Evolutionary conservation across 129 eudicot genomes (phyloP).

Genomic region (Tagetes erecta): DNA sequence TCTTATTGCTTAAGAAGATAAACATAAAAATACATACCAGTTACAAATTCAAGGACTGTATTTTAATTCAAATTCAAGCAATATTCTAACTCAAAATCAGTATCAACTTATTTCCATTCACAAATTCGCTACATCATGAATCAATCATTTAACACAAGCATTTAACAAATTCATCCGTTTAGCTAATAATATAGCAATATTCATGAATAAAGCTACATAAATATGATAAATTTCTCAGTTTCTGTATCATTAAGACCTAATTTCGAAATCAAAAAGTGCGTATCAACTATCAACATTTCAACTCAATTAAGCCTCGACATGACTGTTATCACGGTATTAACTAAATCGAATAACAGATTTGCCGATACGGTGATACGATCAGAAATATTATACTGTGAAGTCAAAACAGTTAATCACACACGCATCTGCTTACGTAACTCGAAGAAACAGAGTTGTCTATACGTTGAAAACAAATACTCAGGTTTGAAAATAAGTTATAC

Average conservation of each 20-base stretch:
- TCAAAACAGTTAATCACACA: not conserved
- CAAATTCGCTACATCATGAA: slow-evolving; percentile 6
- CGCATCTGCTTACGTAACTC: too few relatives aligned
- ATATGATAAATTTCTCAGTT: not conserved
- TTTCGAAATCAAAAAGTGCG: not conserved
- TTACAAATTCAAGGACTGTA: not conserved
- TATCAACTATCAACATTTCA: slow-evolving; percentile 18
- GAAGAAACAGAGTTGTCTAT: too few relatives aligned
- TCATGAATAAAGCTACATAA: not conserved
- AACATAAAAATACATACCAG: not conserved
- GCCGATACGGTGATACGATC: not conserved
- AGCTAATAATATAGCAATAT: slow-evolving; percentile 6
- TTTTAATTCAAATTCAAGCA: not conserved
- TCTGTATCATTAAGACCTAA: not conserved
- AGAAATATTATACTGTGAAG: not conserved
- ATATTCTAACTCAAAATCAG: not conserved
- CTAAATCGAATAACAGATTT: not conserved
- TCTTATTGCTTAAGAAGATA: not conserved
- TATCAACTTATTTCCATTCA: not conserved
- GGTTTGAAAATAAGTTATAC: not conserved
- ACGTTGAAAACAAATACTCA: too few relatives aligned
- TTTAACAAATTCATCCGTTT: slow-evolving; percentile 1
- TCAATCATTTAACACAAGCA: not conserved
- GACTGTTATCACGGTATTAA: not conserved
- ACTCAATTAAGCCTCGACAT: slow-evolving; percentile 1